Conservation (phyloP, 148 eudicot species). For the Silene conica region DNA sequence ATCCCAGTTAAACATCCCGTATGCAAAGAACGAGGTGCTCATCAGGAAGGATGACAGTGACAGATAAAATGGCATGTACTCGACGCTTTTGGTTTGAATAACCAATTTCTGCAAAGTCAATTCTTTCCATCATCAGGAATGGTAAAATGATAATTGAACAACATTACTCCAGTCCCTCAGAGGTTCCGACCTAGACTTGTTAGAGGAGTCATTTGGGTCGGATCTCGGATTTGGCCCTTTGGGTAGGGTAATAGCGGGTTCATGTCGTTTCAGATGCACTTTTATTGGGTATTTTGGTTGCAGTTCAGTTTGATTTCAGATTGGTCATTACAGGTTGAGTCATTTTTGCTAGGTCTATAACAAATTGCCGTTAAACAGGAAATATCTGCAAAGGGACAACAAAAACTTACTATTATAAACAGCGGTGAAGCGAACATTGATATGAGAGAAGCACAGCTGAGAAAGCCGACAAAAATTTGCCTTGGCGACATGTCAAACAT, state of each 20-base stretch:
- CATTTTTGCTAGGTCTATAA: too few species aligned
- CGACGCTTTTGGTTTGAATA: constrained; percentile 69
- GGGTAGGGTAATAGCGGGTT: background rate
- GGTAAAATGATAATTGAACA: background rate
- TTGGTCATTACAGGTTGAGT: too few species aligned
- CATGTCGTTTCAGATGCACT: background rate
- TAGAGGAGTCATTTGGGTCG: background rate
- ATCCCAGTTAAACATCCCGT: constrained; percentile 65
- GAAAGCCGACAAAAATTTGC: constrained; percentile 50
- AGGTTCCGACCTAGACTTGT: background rate
- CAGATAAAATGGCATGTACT: constrained; percentile 90
- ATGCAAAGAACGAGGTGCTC: constrained; percentile 69
- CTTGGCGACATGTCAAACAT: constrained; percentile 39
- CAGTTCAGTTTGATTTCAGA: too few species aligned
- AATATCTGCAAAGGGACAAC: background rate
- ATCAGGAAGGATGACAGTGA: constrained; percentile 80
- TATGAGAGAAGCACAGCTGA: constrained; percentile 66
- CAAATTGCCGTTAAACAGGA: background rate
- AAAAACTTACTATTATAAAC: constrained; percentile 61
- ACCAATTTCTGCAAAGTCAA: constrained; percentile 59
- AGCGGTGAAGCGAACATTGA: constrained; percentile 94
- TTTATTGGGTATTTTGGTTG: too few species aligned
- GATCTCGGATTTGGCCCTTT: background rate
- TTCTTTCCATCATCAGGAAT: background rate
- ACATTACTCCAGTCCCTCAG: background rate